Evolutionary conservation across 805 yeast species (phyloP), one percentile per base, ranked within the genome.

Genomic region (Saturnispora bothae): DNA sequence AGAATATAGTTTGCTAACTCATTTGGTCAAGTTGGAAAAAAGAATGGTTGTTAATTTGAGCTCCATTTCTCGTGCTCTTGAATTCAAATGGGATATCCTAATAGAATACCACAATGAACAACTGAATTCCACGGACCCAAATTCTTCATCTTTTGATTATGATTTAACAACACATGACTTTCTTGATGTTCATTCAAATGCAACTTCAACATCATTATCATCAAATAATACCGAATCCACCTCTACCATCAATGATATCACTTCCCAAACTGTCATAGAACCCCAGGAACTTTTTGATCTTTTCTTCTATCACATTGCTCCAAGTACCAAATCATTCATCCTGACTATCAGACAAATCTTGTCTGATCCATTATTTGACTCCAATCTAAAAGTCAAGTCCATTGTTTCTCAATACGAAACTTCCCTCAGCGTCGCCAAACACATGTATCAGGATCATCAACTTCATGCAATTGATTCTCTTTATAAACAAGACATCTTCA

Each of bases 251-350:
- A 57, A 76, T 2, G 33, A 18, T 22, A 31, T 30, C 13, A 56
- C 54, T 15, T 42, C 47, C 16, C 40, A 51, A 1, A 45, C 50
- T 5, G 59, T 53, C 16, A 48, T 50, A 28, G 57, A 47, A 30
- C 52, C 59, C 28, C 51, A 48, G 28, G 74, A 76, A 49, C 59
- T 82, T 15, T 80, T 81, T 52, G 77, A 77, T 39, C 50, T 78
- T 26, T 83, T 83, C 52, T 76, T 78, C 2, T 69, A 68, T 44
- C 67, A 79, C 48, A 59, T 83, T 32, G 84, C 86, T 0, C 92
- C 94, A 0, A 76, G 88, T 0, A 65, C 79, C 53, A 73, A 73
- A 50, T 74, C 84, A 2, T 75, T 77, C 46, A 68, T 75, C 2
- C 69, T 68, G 48, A 80, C 86, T 0, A 63, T 82, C 36, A 66